Evolutionary conservation across 2,329 filamentous ascomycete genomes (phyloP), one percentile per base, ranked within the genome.

Genomic region (Tolypocladium tropicale): DNA sequence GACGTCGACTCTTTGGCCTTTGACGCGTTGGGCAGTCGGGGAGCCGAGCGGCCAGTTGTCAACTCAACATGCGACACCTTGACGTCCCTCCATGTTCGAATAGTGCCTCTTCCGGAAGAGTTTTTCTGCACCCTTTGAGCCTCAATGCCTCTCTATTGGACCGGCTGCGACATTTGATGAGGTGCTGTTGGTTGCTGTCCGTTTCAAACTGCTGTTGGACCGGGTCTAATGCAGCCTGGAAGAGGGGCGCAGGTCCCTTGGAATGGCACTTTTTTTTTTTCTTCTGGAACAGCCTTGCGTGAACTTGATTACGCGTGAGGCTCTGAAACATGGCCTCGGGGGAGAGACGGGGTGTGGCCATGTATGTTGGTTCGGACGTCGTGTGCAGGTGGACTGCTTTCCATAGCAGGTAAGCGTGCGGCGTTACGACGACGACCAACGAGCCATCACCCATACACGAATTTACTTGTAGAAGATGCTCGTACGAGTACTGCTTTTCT

Each of bases 91-190:
- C 2, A 16, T 21, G 21, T 25, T 25, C 2, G 18, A 4, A 9
- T 4, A 11, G 16, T 2, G n/a, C 16, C 9, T 28, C 2, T 2
- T 46, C n/a, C n/a, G 5, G 16, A 30, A 1, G 9, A n/a, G 0
- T 48, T n/a, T 46, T 30, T n/a, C n/a, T n/a, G n/a, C 25, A 28
- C 14, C 23, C 25, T 48, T 16, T 14, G n/a, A n/a, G n/a, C n/a
- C n/a, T n/a, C n/a, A n/a, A n/a, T n/a, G 43, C 6, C 23, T 30
- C 14, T 25, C 23, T 14, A 6, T 30, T 18, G 43, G n/a, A 30
- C 14, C 11, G 25, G 43, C 12, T 14, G 23, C 9, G 43, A 25
- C 12, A 30, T 30, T 18, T 2, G n/a, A 12, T 7, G 23, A 25
- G 28, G 28, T 12, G 46, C 23, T 48, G 43, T 30, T 49, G 25